Base-by-base conservation (phyloP, 257 asterid species). In the Solanum chiquidenum region DNA sequence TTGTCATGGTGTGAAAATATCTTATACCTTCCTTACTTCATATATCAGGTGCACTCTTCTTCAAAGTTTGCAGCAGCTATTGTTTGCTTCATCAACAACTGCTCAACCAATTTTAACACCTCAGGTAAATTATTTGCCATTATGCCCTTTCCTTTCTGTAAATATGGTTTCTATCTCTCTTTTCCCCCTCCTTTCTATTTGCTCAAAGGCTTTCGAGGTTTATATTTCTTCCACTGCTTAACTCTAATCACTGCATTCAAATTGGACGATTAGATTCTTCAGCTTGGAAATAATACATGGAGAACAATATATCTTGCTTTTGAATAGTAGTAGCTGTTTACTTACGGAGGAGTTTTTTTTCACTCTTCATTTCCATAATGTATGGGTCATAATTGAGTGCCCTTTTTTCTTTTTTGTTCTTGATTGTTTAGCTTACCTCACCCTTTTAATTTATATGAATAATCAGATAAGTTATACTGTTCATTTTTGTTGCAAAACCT, bases 21-120 rank as follows among this genome's bases (percentile, higher is more conserved):
- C 66, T 34, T 33, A 72, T 84, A 69, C 55, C 83, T 85, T 85
- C 44, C 34, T 73, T 86, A 85, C 46, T 46, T 90, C 34, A 83
- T 90, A 40, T 90, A 88, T 86, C 92, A 97, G 99, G 94, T 95
- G 98, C 86, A 95, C 94, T 44, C 99, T 94, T 84, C 96, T 97
- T 83, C 99, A 96, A 89, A 97, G 98, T 90, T 88, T 97, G 94
- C 99, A 97, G 94, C 99, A 97, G 89, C 88, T 95, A 60, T 88
- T 97, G 88, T 97, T 95, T 90, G 99, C 99, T 88, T 97, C 99
- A 55, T 97, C 99, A 31, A 95, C 99, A 90, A 95, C 99, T 44
- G 99, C 98, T 7, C 99, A 97, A 84, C 99, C 98, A 40, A 97
- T 97, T 88, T 89, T 97, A 87, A 94, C 99, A 21, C 98, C 99